phyloP scores from a whole-genome alignment of 2,329 filamentous ascomycete species.

The Hypoxylon sp. region DNA sequence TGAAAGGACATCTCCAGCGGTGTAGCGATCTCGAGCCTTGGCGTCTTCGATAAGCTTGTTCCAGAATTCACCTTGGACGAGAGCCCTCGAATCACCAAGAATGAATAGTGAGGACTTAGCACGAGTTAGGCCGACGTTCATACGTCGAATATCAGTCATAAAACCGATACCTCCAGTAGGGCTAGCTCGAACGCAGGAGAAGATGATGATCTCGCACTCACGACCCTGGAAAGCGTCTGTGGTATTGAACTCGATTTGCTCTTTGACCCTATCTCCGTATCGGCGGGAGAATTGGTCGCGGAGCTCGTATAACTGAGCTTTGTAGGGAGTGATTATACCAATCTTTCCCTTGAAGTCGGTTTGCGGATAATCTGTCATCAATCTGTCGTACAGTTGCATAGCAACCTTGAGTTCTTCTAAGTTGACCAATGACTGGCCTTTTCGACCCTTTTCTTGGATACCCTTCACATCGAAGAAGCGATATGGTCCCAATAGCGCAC shows the following conservation, averaged over 20 bases:
- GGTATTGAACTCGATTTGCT: slow-evolving; percentile 95
- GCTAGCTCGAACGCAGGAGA: slow-evolving; percentile 95
- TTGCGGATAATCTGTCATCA: slow-evolving; percentile 78
- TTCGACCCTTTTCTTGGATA: slow-evolving; percentile 83
- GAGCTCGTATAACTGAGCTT: slow-evolving; percentile 88
- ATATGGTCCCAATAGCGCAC: slow-evolving; percentile 87
- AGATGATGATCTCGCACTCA: slow-evolving; percentile 98
- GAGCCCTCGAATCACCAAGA: slow-evolving; percentile 88
- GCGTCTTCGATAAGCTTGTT: slow-evolving; percentile 87
- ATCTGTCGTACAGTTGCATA: slow-evolving; percentile 84
- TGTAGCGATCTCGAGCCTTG: slow-evolving; percentile 80
- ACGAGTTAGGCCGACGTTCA: slow-evolving; percentile 98
- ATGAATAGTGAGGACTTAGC: slow-evolving; percentile 98
- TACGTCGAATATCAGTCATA: slow-evolving; percentile 96
- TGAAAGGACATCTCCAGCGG: slow-evolving; percentile 71
- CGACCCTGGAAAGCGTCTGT: slow-evolving; percentile 98
- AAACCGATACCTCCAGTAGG: slow-evolving; percentile 97
- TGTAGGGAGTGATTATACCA: slow-evolving; percentile 98
- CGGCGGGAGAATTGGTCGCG: slow-evolving; percentile 79
- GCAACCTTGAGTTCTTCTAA: slow-evolving; percentile 88
- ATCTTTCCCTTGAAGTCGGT: slow-evolving; percentile 86
- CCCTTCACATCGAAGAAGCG: slow-evolving; percentile 98
- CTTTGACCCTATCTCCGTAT: slow-evolving; percentile 82
- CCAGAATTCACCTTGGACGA: slow-evolving; percentile 93
- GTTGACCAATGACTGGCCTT: slow-evolving; percentile 92